Base-by-base conservation (phyloP, 1,139 yeast species). In the Kazachstania sp. region DNA sequence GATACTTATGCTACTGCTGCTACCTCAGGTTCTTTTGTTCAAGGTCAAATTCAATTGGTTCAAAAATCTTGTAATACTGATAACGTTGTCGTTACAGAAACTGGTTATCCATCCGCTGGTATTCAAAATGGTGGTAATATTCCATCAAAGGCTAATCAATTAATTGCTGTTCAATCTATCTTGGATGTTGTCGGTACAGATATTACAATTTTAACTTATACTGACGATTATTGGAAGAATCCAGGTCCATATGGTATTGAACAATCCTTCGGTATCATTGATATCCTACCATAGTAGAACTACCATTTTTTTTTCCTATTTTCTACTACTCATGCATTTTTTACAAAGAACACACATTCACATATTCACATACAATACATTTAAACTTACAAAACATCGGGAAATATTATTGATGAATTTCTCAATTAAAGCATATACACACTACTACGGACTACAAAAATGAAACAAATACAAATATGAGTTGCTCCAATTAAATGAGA, bases 21-120 rank as follows among this genome's bases (percentile, higher is more conserved):
- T 37, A 72, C 78, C 44, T 80, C 96, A 6, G 96, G 96, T 39
- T 50, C 71, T n/a, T 88, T 85, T 60, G 79, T 86, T 44, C 68
- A 71, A 46, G 75, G 78, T 29, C 94, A 87, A 68, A 70, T 79
- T 51, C 64, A 63, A 26, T 63, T 79, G 50, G 80, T 79, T 23
- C 70, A 74, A 56, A 68, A 67, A 18, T 68, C 73, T 40, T 81
- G 90, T 66, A 73, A 74, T 35, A 69, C 72, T 37, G 60, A 67
- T 53, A 71, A 71, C 49, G 73, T 77, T 28, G 71, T 74, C 34
- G 77, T 83, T 46, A 82, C 95, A 15, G 97, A 88, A 68, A 86
- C 96, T 4, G 97, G 97, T 36, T 88, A 86, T 65, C 97, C 97
- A 54, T 79, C 82, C 54, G 69, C 72, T 39, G 97, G 97, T 56